A percentile compares a stretch with the other conserved stretches of the same genome.
phyloP scores from a whole-genome alignment of 441 rosid species.

The Pelargonium cotyledonis region DNA sequence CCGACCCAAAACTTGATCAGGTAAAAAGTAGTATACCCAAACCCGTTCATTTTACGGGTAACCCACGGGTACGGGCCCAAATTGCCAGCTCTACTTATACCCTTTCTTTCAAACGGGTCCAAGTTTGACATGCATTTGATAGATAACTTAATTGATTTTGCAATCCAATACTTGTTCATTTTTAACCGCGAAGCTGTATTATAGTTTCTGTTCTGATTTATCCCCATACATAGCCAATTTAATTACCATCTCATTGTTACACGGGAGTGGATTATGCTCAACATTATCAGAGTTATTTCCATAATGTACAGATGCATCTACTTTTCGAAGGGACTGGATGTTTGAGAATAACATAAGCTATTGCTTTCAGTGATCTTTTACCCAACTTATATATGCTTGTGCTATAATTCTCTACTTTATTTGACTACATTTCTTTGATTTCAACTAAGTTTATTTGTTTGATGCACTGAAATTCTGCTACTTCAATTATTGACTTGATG shows the following conservation, averaged over 20 bases:
- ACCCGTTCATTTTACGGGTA: too few species aligned
- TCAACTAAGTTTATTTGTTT: not conserved
- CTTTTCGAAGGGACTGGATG: not conserved
- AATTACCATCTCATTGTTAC: conserved; percentile 6
- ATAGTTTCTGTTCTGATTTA: conserved; percentile 4
- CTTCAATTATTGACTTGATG: not conserved
- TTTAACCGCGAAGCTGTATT: not conserved
- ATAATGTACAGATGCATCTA: not conserved
- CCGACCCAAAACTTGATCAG: too few species aligned
- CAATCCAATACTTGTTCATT: not conserved
- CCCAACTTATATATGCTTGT: conserved; percentile 2
- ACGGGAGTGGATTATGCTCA: not conserved
- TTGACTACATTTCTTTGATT: not conserved
- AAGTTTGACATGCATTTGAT: not conserved
- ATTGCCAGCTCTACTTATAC: too few species aligned
- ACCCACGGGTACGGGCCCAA: too few species aligned
- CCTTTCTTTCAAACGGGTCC: too few species aligned
- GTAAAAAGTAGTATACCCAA: too few species aligned
- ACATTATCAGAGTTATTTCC: not conserved
- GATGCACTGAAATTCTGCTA: not conserved
- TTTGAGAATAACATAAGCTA: not conserved
- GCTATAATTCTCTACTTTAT: not conserved
- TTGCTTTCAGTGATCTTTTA: not conserved
- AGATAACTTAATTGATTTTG: not conserved
- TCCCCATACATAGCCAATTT: not conserved